Evolutionary conservation across 495 filamentous ascomycete species (phyloP).

Genomic region (Lichenothelia convexa): DNA sequence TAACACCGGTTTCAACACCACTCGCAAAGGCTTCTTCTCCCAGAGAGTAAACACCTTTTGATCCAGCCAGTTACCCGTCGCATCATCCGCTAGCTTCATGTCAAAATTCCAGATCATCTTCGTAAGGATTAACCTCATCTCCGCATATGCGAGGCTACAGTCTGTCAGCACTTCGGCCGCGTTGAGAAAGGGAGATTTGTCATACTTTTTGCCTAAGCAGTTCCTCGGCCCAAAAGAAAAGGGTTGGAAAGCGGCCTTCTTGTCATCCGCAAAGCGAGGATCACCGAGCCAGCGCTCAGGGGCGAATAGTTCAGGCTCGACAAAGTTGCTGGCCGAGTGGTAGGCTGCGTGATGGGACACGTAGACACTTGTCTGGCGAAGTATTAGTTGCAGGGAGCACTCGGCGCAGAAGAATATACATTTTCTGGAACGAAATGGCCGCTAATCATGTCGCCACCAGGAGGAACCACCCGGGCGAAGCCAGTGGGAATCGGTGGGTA

Average conservation of each 20-base stretch:
- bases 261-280: conserved; percentile 8
- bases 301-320: conserved; percentile 19
- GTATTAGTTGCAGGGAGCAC: neutral
- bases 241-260: conserved; percentile 4
- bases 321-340: conserved; percentile 27
- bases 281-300: conserved; percentile 28
- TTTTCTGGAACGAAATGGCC: conserved; percentile 27
- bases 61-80: conserved; percentile 6
- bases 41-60: conserved; percentile 7
- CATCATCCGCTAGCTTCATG: conserved; percentile 10
- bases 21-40: conserved; percentile 11
- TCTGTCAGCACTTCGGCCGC: too few species aligned
- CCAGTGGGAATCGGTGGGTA: conserved; percentile 36
- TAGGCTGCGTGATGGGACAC: conserved; percentile 25
- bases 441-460: conserved; percentile 23
- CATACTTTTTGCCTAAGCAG: conserved; percentile 12
- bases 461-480: conserved; percentile 25
- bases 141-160: conserved; percentile 12
- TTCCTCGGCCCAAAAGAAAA: conserved; percentile 10
- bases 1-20: too few species aligned
- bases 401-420: conserved; percentile 10
- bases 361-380: conserved; percentile 20
- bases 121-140: conserved; percentile 15
- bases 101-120: conserved; percentile 13
- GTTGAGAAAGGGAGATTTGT: too few species aligned